A percentile compares a stretch with the other conserved stretches of the same genome.
phyloP scores from a whole-genome alignment of 257 asterid species.

The Capsicum rhomboideum region DNA sequence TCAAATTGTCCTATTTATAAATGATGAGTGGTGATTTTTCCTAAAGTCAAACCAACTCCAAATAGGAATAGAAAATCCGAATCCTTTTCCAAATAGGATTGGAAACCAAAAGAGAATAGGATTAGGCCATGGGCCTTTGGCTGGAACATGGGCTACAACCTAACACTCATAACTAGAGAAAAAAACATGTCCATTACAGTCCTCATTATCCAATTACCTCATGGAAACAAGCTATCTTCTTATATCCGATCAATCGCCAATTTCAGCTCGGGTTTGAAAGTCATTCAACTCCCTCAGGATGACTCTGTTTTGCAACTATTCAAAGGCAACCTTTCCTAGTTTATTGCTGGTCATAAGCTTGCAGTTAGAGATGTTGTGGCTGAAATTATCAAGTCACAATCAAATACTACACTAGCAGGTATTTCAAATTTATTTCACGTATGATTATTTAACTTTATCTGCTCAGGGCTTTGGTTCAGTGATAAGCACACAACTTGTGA shows the following conservation, averaged over 20 bases:
- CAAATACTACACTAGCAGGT: neutral
- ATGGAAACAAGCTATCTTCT: conserved; percentile 14
- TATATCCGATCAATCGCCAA: neutral
- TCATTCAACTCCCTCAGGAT: conserved; percentile 6
- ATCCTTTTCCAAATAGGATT: too few relatives aligned
- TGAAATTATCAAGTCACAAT: neutral
- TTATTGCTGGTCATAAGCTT: neutral
- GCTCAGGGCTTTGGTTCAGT: neutral
- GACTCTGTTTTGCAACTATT: neutral
- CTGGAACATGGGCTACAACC: too few relatives aligned
- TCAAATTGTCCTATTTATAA: too few relatives aligned
- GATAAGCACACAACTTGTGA: neutral
- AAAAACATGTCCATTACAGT: conserved; percentile 33
- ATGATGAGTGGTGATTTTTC: too few relatives aligned
- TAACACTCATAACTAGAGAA: conserved; percentile 34
- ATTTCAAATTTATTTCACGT: neutral
- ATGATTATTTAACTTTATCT: neutral
- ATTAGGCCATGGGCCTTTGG: too few relatives aligned
- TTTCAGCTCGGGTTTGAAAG: conserved; percentile 13
- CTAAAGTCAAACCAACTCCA: too few relatives aligned
- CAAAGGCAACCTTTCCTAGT: neutral
- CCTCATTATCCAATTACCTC: conserved; percentile 24
- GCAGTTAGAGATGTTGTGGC: conserved; percentile 20
- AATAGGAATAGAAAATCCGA: too few relatives aligned
- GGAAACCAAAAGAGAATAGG: too few relatives aligned